Evolutionary conservation across 2,329 filamentous ascomycete species (phyloP), one percentile per base, ranked within the genome.

Genomic region (Monosporascus ibericus): DNA sequence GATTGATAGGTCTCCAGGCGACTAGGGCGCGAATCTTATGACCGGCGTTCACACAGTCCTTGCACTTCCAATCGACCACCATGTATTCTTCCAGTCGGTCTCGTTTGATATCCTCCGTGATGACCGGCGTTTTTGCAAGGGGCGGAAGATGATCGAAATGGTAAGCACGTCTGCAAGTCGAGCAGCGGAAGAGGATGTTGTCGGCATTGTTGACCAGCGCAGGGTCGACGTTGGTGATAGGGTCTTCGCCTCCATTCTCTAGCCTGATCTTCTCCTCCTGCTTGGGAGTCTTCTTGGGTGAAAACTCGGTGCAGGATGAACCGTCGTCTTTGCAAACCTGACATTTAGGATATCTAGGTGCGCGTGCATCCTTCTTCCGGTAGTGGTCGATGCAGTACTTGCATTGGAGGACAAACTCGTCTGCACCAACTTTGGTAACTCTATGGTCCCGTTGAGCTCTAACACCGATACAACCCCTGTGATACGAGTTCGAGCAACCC

Each of bases 371-470:
- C 62, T 88, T 92, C 64, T 84, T 84, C 55, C 75, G 74, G 46
- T 84, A 78, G 20, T 79, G 65, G 3, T 86, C 86, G 56, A 97
- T 79, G 66, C 94, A 99, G 52, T 85, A 87, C 58, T 85, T 86
- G 71, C 94, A 99, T 66, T 99, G 94, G 39, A 99, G 73, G 17
- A 99, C 85, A 61, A 95, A 97, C 38, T 86, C 71, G 2, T 86
- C 83, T 1, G 86, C 75, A 2, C 77, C 85, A 49, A 96, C 71
- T 67, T 97, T 99, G 24, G 91, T 97, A 9, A 90, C 90, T 37
- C 94, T 73, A 67, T 97, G 94, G n/a, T 96, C 90, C 55, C 94
- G 81, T 14, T 68, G 75, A 49, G 79, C 81, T 48, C 94, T 82
- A 48, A 78, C 75, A 1, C 92, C 91, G 27, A 99, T 76, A 64